phyloP scores from a whole-genome alignment of 176 grass and related monocot species.

The Bonia amplexicaulis region DNA sequence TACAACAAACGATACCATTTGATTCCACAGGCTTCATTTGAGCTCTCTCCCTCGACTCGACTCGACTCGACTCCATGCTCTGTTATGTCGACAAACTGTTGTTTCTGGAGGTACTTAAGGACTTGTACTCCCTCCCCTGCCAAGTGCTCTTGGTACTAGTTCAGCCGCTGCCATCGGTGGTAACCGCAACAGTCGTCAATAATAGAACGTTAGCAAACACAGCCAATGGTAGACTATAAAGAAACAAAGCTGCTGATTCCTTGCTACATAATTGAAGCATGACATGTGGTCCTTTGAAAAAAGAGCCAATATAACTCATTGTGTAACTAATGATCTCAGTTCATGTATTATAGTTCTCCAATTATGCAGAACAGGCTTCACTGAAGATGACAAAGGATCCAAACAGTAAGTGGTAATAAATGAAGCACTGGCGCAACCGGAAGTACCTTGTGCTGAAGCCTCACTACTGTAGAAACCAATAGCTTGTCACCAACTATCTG shows the following conservation, averaged over 20 bases:
- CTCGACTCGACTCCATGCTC: background rate
- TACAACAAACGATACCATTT: background rate
- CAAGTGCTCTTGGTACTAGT: background rate
- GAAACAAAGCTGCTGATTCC: background rate
- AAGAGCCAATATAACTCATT: background rate
- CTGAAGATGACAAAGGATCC: background rate
- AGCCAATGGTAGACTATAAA: background rate
- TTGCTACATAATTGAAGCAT: background rate
- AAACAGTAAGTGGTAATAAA: background rate
- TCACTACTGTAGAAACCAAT: constrained; percentile 61
- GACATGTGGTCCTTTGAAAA: background rate
- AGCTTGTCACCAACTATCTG: constrained; percentile 67
- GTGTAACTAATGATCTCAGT: background rate
- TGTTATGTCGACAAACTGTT: background rate
- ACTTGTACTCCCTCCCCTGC: background rate
- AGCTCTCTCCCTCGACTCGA: background rate
- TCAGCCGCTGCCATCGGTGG: background rate
- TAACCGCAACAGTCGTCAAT: background rate
- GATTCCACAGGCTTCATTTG: background rate
- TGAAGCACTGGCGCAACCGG: background rate
- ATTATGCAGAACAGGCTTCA: background rate
- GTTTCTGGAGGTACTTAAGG: background rate
- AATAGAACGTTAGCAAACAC: background rate
- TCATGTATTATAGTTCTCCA: background rate
- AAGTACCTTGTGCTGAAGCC: constrained; percentile 63